These are phyloP conservation scores for Leptographium flavum DNA, from an alignment of 2,329 filamentous ascomycete genomes.

Conservation along the genomic window DNA sequence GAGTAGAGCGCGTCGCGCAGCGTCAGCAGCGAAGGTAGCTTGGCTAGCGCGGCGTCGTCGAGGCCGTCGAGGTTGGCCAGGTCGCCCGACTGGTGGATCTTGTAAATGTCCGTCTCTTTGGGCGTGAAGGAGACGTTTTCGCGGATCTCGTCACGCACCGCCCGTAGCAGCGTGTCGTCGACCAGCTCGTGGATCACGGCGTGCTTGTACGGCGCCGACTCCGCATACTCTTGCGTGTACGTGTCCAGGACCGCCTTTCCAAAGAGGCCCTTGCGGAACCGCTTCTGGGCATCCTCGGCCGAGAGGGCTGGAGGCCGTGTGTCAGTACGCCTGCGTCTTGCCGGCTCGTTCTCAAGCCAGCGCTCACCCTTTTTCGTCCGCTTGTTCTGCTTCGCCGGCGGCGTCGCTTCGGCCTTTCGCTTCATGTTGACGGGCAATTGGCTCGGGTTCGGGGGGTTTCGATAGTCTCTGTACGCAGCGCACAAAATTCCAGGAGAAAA, in stretches of 20 bases:
- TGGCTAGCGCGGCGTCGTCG: conserved; percentile 69
- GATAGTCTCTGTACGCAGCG: background rate
- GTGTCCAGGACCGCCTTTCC: conserved; percentile 39
- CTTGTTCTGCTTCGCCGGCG: background rate
- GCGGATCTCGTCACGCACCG: conserved; percentile 78
- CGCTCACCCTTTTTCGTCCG: background rate
- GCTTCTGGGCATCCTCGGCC: conserved; percentile 34
- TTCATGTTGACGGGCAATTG: conserved; percentile 3
- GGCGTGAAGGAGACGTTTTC: conserved; percentile 89
- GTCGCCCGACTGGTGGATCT: conserved; percentile 97
- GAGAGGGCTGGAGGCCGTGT: conserved; percentile 18
- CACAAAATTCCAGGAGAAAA: background rate
- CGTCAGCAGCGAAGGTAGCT: conserved; percentile 75
- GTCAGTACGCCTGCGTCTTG: background rate
- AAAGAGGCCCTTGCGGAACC: conserved; percentile 55
- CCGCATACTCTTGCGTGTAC: conserved; percentile 48
- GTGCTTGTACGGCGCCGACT: conserved; percentile 70
- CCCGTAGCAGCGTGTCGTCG: conserved; percentile 65
- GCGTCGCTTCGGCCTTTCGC: conserved; percentile 26
- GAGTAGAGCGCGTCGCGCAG: conserved; percentile 96
- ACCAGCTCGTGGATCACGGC: conserved; percentile 76
- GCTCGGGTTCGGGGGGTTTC: background rate
- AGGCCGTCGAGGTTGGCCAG: conserved; percentile 92
- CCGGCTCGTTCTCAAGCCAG: background rate
- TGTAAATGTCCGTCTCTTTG: conserved; percentile 99